Evolutionary conservation across 2,329 filamentous ascomycete genomes (phyloP), one percentile per base, ranked within the genome.

Genomic region (Emmonsia crescens): DNA sequence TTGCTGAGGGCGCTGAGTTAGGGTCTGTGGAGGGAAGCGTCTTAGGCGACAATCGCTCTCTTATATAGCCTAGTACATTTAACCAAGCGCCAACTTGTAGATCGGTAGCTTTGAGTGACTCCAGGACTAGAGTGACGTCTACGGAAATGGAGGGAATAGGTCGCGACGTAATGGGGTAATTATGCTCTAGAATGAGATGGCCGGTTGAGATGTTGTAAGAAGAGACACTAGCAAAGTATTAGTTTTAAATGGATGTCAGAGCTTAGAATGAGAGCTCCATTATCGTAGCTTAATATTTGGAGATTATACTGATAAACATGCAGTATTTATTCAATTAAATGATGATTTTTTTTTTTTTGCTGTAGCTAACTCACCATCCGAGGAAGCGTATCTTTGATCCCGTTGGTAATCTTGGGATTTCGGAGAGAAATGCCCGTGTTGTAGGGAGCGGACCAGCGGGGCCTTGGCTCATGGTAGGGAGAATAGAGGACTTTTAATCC

Each of bases 351-450:
- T 49, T 42, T 55, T 38, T 52, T 59, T 36, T 54, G 58, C 42
- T 36, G 62, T 54, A 24, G 33, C 16, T n/a, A 59, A 76, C 85
- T 77, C 81, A 96, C 93, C 92, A 96, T 74, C 91, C 92, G 58
- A 97, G 76, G 74, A 97, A 96, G 64, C 93, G 87, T 64, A 96
- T 87, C 77, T 97, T 97, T n/a, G 85, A 83, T 48, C 83, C 83
- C 16, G 77, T 66, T n/a, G 77, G 70, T 57, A 78, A 77, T 58
- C 71, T 70, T 3, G 81, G 77, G 16, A 92, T 76, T 61, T 82
- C 78, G 16, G 83, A 84, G 60, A 93, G 79, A 63, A 91, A 84
- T 63, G 86, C 84, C 48, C 86, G 78, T 62, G 76, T 79, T 27
- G 86, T 87, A 6, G 90, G 83, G 38, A 84, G 76, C 33, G 89